Conservation (phyloP, 1,139 yeast species). For the Taiozyma sp. region DNA sequence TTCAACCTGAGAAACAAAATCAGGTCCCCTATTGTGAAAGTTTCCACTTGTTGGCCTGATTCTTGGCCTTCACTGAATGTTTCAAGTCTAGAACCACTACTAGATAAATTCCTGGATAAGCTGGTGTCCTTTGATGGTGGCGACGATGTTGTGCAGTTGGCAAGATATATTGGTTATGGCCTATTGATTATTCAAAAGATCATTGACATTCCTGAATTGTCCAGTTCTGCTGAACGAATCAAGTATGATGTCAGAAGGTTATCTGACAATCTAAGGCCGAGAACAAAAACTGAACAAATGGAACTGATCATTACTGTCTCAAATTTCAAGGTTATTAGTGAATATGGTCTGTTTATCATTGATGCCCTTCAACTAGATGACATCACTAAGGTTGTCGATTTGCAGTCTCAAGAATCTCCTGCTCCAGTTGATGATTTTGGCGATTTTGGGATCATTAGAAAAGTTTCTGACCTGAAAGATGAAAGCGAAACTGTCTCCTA, state of each 20-base stretch:
- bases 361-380: conserved; percentile 10
- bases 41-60: not conserved
- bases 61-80: conserved; percentile 6
- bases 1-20: conserved; percentile 6
- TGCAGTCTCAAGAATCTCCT: not conserved
- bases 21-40: not conserved
- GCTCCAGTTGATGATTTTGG: conserved; percentile 11
- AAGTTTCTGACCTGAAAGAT: not conserved
- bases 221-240: conserved; percentile 14
- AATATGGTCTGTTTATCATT: conserved; percentile 13
- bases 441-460: conserved; percentile 18
- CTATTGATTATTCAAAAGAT: conserved; percentile 13
- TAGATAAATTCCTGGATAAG: conserved; percentile 5
- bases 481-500: not conserved
- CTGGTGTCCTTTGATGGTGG: conserved; percentile 2
- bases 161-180: conserved; percentile 7
- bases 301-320: conserved; percentile 6
- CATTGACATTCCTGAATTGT: conserved; percentile 3
- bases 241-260: conserved; percentile 14
- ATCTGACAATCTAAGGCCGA: conserved; percentile 6
- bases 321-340: conserved; percentile 7
- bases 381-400: not conserved
- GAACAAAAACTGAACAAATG: not conserved
- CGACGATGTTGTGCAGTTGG: not conserved
- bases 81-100: conserved; percentile 3